Conservation (phyloP, 441 rosid genomes). For the Monsonia emarginata region DNA sequence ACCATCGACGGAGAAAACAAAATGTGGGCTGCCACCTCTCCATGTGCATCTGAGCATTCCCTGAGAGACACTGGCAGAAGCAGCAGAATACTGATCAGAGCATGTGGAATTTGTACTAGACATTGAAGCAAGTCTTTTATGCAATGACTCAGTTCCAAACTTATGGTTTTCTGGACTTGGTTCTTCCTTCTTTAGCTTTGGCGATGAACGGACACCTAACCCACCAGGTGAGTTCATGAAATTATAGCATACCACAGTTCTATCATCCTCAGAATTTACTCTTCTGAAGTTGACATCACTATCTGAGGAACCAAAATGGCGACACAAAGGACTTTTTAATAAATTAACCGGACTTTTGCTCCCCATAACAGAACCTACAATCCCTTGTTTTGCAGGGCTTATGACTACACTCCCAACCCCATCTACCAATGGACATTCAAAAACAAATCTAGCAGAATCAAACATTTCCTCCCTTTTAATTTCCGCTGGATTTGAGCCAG, state of each 20-base stretch:
- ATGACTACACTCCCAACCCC: conserved; percentile 36
- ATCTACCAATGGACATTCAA: conserved; percentile 41
- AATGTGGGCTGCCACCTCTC: conserved; percentile 52
- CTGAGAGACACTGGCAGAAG: conserved; percentile 32
- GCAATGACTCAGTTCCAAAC: conserved; percentile 19
- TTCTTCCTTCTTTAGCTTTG: conserved; percentile 21
- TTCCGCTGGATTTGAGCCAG: conserved; percentile 23
- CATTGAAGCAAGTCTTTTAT: conserved; percentile 26
- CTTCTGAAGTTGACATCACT: conserved; percentile 22
- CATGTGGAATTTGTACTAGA: conserved; percentile 43
- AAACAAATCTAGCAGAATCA: conserved; percentile 35
- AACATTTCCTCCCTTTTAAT: conserved; percentile 22
- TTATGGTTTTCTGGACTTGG: conserved; percentile 12
- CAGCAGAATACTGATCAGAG: conserved; percentile 48
- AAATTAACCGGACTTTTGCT: conserved; percentile 56
- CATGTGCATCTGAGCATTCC: conserved; percentile 64
- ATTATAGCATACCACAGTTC: conserved; percentile 25
- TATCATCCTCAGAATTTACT: conserved; percentile 23
- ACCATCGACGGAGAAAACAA: conserved; percentile 72
- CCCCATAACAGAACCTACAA: conserved; percentile 53
- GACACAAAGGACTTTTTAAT: conserved; percentile 47
- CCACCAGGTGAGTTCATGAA: conserved; percentile 29
- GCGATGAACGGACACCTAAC: conserved; percentile 26
- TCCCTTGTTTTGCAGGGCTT: conserved; percentile 39
- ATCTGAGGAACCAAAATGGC: conserved; percentile 29